Evolutionary conservation across 768 basidiomycete genomes (phyloP).

Genomic region (Leccinum disarticulatum): DNA sequence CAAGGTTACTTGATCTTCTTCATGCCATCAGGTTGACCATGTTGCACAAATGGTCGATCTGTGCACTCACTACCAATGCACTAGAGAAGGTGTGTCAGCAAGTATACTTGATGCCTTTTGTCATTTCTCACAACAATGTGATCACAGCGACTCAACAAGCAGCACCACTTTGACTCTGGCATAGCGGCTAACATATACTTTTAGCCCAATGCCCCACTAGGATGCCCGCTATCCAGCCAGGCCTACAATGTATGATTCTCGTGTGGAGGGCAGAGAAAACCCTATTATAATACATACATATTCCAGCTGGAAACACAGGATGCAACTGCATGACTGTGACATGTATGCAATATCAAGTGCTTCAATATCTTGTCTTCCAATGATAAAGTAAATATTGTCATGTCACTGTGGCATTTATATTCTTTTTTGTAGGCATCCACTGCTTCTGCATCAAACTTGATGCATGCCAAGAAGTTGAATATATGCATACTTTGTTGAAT

Average conservation of each 20-base stretch:
- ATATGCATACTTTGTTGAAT: no score
- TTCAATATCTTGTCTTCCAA: no score
- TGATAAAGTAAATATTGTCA: no score
- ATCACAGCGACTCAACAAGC: slow-evolving; percentile 39
- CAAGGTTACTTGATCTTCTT: neutral
- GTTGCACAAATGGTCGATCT: neutral
- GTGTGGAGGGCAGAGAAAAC: slow-evolving; percentile 1
- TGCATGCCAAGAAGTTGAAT: no score
- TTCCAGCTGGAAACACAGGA: no score
- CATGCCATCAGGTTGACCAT: neutral
- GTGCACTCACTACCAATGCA: neutral
- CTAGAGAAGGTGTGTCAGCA: neutral
- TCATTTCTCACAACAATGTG: neutral
- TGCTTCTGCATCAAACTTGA: no score
- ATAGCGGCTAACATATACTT: slow-evolving; percentile 36
- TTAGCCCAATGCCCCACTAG: slow-evolving; percentile 22
- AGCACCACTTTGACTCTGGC: slow-evolving; percentile 36
- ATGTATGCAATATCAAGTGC: no score
- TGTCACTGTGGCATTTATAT: no score
- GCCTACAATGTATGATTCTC: slow-evolving; percentile 17
- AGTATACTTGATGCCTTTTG: slow-evolving; percentile 13
- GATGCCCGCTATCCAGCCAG: slow-evolving; percentile 19
- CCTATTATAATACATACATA: neutral
- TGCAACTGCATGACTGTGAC: no score
- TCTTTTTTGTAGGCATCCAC: no score